Percentiles rank a stretch among this genome's conserved stretches.
These are phyloP conservation scores for Myriosclerotinia curreyana DNA, from an alignment of 2,329 filamentous ascomycete species.

Conservation along the genomic window DNA sequence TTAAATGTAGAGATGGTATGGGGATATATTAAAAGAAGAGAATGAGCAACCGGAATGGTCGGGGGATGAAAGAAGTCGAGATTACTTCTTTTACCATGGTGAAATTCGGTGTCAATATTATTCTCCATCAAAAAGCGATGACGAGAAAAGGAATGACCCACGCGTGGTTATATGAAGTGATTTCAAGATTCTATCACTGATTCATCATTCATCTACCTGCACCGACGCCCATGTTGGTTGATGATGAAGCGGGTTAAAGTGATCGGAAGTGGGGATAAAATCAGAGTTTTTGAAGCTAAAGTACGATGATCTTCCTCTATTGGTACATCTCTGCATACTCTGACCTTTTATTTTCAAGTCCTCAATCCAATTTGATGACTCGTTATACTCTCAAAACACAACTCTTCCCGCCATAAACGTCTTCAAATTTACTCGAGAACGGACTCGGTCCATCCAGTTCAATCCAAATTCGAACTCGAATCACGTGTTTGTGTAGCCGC, in stretches of 20 bases:
- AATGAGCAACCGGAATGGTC: too few relatives aligned
- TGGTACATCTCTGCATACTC: slow-evolving; percentile 7
- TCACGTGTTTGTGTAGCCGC: background rate
- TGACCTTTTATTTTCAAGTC: background rate
- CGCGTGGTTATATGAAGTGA: background rate
- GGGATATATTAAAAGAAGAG: too few relatives aligned
- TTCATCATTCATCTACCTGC: background rate
- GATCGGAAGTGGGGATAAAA: slow-evolving; percentile 14
- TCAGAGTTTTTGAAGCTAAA: slow-evolving; percentile 12
- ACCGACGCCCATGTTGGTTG: background rate
- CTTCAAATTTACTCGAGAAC: too few relatives aligned
- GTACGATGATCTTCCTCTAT: slow-evolving; percentile 20
- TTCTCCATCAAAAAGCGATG: background rate
- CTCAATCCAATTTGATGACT: background rate
- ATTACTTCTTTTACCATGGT: background rate
- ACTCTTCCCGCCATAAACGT: background rate
- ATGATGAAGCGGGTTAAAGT: background rate
- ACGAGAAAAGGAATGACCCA: background rate
- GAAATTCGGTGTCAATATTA: background rate
- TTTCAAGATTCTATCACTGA: background rate
- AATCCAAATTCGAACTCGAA: background rate
- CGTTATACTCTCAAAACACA: background rate
- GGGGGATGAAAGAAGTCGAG: background rate
- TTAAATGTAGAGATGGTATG: background rate
- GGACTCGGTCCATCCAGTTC: background rate